These are phyloP conservation scores for Myxozyma mucilagina DNA, from an alignment of 805 yeast species.

Conservation along the genomic window DNA sequence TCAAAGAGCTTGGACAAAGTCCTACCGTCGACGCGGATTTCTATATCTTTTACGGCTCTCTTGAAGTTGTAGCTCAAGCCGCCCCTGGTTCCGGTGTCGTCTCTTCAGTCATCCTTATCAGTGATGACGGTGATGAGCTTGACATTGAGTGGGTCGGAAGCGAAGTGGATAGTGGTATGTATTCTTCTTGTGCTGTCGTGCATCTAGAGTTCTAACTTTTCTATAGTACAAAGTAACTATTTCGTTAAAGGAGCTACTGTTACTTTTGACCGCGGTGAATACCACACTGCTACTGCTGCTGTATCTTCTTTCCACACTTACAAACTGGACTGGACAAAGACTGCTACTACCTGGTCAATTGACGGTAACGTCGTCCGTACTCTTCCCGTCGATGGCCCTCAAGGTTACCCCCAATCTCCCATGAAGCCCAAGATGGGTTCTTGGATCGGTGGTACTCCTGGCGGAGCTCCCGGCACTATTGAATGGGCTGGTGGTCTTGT, in stretches of 20 bases:
- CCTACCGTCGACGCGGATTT: slow-evolving; percentile 77
- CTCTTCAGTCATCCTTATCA: slow-evolving; percentile 76
- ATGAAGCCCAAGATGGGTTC: slow-evolving; percentile 64
- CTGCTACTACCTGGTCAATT: slow-evolving; percentile 63
- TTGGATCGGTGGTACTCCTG: slow-evolving; percentile 55
- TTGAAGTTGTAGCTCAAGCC: slow-evolving; percentile 69
- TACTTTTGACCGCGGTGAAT: slow-evolving; percentile 78
- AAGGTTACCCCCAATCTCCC: slow-evolving; percentile 89
- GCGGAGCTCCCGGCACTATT: slow-evolving; percentile 60
- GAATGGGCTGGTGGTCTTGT: slow-evolving; percentile 77
- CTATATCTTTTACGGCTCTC: slow-evolving; percentile 85
- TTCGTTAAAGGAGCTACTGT: slow-evolving; percentile 79
- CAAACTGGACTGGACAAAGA: slow-evolving; percentile 80
- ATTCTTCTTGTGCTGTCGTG: background rate
- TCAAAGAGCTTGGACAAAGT: slow-evolving; percentile 66
- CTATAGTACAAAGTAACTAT: slow-evolving; percentile 43
- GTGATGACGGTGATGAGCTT: slow-evolving; percentile 85
- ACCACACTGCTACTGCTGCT: slow-evolving; percentile 61
- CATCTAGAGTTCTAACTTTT: slow-evolving; percentile 40
- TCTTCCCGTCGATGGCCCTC: slow-evolving; percentile 45
- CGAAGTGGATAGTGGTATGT: slow-evolving; percentile 64
- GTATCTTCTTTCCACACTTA: slow-evolving; percentile 67
- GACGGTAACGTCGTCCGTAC: slow-evolving; percentile 73
- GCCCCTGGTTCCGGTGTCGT: slow-evolving; percentile 78
- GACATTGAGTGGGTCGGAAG: slow-evolving; percentile 88